phyloP scores from a whole-genome alignment of 208 protist genomes.

The Porcisia hertigi region DNA sequence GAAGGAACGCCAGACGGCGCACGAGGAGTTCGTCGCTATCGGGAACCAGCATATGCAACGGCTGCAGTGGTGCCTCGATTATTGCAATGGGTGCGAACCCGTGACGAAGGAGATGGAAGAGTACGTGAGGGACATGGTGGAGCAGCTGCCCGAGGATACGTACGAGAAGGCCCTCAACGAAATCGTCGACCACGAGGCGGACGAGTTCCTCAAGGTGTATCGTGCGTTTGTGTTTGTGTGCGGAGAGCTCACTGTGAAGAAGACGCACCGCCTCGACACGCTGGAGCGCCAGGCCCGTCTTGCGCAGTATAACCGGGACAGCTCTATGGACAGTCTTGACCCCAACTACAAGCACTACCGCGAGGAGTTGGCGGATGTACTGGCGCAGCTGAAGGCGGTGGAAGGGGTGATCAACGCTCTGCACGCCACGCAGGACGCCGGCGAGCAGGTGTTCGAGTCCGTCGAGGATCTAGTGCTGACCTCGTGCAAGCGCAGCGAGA shows the following conservation, averaged over 20 bases:
- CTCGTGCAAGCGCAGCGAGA: slow-evolving; percentile 43
- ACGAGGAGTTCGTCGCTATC: slow-evolving; percentile 78
- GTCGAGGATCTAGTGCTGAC: slow-evolving; percentile 58
- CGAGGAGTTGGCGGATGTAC: slow-evolving; percentile 61
- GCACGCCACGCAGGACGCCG: slow-evolving; percentile 80
- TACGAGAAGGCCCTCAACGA: slow-evolving; percentile 42
- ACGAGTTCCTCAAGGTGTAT: slow-evolving; percentile 65
- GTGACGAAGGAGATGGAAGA: slow-evolving; percentile 50
- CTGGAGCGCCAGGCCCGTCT: slow-evolving; percentile 84
- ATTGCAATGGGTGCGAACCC: slow-evolving; percentile 55
- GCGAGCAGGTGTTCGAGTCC: slow-evolving; percentile 79
- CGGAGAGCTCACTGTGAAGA: slow-evolving; percentile 83
- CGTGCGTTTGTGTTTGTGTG: slow-evolving; percentile 65
- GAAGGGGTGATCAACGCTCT: slow-evolving; percentile 81
- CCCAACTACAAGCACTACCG: slow-evolving; percentile 78
- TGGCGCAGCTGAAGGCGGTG: slow-evolving; percentile 72
- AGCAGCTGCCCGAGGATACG: slow-evolving; percentile 44
- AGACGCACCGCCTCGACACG: slow-evolving; percentile 84
- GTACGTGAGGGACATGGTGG: slow-evolving; percentile 65
- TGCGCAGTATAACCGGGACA: slow-evolving; percentile 77
- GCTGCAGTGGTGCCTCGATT: slow-evolving; percentile 62
- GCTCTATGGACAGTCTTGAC: slow-evolving; percentile 85
- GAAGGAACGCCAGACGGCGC: slow-evolving; percentile 60
- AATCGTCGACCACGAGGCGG: slow-evolving; percentile 56
- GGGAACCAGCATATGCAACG: slow-evolving; percentile 65